Base-by-base conservation (phyloP, 345 rosid genomes). In the Brassica cretica region DNA sequence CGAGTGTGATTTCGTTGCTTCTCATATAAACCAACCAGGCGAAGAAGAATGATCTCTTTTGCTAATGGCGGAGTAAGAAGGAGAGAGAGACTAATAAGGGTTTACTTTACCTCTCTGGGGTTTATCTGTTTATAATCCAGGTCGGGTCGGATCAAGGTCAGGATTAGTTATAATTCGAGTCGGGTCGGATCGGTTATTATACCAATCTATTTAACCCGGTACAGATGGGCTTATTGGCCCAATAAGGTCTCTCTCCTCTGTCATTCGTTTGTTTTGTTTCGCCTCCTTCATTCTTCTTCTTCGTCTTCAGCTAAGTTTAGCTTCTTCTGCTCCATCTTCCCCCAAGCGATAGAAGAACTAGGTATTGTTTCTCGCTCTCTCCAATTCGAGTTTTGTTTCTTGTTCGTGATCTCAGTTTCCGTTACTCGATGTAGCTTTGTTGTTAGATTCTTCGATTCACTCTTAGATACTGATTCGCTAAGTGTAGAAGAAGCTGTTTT, bases 21-120 rank as follows among this genome's bases (percentile, higher is more conserved):
- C 11, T 78, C 82, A 72, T 73, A 49, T 21, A 66, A 24, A 6
- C 44, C 10, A 73, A 8, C 55, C 16, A 73, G 78, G 24, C 27
- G 76, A 70, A 75, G 76, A 74, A 69, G 62, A 41, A 55, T 2
- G 11, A 35, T 35, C 24, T 21, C 24, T 2, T 18, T 74, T 39
- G 37, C 15, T 63, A 49, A 35, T 68, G 75, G 66, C 82, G 82
- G 82, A 12, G 35, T 53, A 16, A 16, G 15, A n/a, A 49, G 53
- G 6, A 35, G 51, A 44, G n/a, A 49, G 49, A 12, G 7, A 49
- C 56, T 27, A 62, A 35, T 2, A 58, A 79, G 82, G 82, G 82
- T 79, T 79, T 79, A 73, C 82, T 3, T 53, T 8, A 7, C 41
- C 82, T 73, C 77, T 21, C 51, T 62, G 74, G 78, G 82, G 78